These are phyloP conservation scores for Penicillium riverlandense DNA, from an alignment of 495 filamentous ascomycete genomes.

Conservation along the genomic window DNA sequence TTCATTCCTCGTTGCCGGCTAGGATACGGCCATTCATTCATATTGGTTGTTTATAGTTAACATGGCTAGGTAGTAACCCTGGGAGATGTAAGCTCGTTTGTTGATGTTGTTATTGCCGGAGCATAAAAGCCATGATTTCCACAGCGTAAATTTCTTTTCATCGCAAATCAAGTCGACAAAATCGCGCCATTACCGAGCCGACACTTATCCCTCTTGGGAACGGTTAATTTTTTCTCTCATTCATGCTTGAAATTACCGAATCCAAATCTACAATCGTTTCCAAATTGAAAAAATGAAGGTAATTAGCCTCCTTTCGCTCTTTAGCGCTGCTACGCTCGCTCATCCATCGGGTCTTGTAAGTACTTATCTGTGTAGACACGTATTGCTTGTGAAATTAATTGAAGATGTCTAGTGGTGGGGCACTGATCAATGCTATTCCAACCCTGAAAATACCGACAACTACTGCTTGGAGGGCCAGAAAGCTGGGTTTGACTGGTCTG, in stretches of 20 bases:
- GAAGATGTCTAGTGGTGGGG: constrained; percentile 42
- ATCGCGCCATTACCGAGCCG: constrained; percentile 1
- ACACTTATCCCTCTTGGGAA: not conserved
- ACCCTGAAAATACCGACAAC: constrained; percentile 73
- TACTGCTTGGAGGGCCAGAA: constrained; percentile 58
- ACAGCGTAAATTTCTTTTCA: constrained; percentile 5
- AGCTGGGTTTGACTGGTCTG: constrained; percentile 65
- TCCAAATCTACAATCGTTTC: constrained; percentile 1
- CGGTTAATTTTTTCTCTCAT: constrained; percentile 11
- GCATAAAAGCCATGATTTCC: not conserved
- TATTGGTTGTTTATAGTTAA: not conserved
- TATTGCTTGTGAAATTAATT: not conserved
- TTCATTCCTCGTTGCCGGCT: no score
- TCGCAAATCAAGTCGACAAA: constrained; percentile 9
- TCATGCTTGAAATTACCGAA: constrained; percentile 6
- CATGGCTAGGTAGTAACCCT: not conserved
- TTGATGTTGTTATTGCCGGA: not conserved
- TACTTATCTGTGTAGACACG: not conserved
- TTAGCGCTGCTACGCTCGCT: constrained; percentile 17
- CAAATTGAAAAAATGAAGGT: constrained; percentile 13
- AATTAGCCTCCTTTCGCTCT: constrained; percentile 17
- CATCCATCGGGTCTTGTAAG: constrained; percentile 26
- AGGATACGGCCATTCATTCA: not conserved
- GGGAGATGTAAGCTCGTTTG: no score
- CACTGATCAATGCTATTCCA: constrained; percentile 53